Conservation (phyloP, 768 basidiomycete genomes). For the Rhodosporidiobolus sp. region DNA sequence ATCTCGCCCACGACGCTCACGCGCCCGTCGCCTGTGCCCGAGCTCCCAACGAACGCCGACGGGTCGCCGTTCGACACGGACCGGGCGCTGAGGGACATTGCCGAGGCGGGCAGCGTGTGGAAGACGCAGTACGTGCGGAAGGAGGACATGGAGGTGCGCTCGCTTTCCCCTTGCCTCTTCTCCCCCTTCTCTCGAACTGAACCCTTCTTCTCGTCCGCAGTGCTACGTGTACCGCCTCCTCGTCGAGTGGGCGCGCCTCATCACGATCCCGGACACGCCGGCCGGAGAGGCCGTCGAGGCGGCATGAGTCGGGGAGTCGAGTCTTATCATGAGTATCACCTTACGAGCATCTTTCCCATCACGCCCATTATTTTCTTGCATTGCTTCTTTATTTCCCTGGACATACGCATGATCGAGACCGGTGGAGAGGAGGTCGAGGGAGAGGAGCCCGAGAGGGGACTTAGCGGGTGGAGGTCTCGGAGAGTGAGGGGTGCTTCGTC, state of each 20-base stretch:
- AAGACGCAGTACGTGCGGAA: constrained; percentile 74
- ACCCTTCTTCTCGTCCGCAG: constrained; percentile 52
- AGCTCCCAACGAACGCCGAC: constrained; percentile 34
- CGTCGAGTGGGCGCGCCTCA: constrained; percentile 30
- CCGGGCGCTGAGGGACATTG: constrained; percentile 62
- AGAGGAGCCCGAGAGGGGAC: no score
- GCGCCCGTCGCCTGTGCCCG: constrained; percentile 45
- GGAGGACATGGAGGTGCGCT: constrained; percentile 76
- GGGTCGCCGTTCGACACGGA: constrained; percentile 41
- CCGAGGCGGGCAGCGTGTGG: constrained; percentile 90
- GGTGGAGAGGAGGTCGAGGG: no score
- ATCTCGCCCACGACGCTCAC: constrained; percentile 24
- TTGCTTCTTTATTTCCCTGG: no score
- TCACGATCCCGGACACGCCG: constrained; percentile 6
- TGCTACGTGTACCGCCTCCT: constrained; percentile 68
- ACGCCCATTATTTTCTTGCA: no score
- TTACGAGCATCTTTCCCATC: no score
- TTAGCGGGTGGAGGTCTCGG: no score
- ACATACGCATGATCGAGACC: no score
- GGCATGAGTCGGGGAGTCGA: neutral
- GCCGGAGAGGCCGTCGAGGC: neutral
- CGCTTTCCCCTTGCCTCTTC: neutral
- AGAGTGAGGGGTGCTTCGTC: no score
- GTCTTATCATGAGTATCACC: no score
- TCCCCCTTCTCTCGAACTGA: neutral